These are phyloP conservation scores for Penicillium aurantiogriseum DNA, from an alignment of 2,329 filamentous ascomycete genomes.

Conservation along the genomic window DNA sequence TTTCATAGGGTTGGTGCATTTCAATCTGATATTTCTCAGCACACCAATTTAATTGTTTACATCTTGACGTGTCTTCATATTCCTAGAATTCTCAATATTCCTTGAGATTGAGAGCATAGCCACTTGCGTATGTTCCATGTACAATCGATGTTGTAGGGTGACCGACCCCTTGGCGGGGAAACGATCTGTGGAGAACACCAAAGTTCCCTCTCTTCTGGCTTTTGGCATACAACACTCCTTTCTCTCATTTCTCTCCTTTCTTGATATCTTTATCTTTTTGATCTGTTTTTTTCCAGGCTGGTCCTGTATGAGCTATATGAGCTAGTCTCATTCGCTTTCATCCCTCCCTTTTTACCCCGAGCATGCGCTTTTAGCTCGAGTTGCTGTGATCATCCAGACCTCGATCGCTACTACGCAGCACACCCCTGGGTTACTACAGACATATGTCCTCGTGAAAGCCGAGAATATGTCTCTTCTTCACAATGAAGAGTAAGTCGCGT, in stretches of 20 bases:
- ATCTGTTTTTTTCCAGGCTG: conserved; percentile 29
- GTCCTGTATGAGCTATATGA: conserved; percentile 29
- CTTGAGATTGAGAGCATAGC: background rate
- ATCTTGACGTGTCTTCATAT: background rate
- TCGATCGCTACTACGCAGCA: conserved; percentile 4
- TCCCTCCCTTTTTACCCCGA: conserved; percentile 15
- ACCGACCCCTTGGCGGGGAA: conserved; percentile 6
- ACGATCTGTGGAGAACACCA: conserved; percentile 14
- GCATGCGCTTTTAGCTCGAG: conserved; percentile 11
- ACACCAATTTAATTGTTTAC: background rate
- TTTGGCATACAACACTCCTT: background rate
- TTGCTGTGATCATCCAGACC: conserved; percentile 2
- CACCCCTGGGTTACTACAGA: background rate
- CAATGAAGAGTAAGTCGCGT: conserved; percentile 50
- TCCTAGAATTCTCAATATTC: background rate
- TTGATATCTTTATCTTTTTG: conserved; percentile 3
- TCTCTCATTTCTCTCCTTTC: conserved; percentile 10
- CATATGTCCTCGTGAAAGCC: background rate
- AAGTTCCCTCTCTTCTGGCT: conserved; percentile 12
- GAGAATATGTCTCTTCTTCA: conserved; percentile 50
- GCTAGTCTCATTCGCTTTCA: conserved; percentile 11
- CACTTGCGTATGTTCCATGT: background rate
- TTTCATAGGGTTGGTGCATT: background rate
- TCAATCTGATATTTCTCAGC: background rate
- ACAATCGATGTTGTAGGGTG: background rate